Evolutionary conservation across 2,329 filamentous ascomycete genomes (phyloP).

Genomic region (Pleurostoma richardsiae): DNA sequence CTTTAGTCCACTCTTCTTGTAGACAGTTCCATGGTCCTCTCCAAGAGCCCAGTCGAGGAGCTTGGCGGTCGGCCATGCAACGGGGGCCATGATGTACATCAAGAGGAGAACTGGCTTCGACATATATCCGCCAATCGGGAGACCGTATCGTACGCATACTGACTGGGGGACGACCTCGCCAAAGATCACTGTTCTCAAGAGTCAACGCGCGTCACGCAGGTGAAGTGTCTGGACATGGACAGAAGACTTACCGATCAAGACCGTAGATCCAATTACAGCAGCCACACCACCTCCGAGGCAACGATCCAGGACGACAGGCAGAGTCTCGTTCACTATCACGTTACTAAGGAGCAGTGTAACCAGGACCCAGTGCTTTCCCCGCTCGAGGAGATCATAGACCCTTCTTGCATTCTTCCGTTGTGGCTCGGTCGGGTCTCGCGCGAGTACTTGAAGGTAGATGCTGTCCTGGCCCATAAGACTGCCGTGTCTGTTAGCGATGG

Average conservation of each 20-base stretch:
- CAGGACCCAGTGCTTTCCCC: constrained; percentile 96
- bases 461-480: constrained; percentile 74
- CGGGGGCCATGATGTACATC: constrained; percentile 87
- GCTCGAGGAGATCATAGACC: constrained; percentile 74
- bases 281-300: constrained; percentile 93
- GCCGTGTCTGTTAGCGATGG: background rate
- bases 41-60: constrained; percentile 89
- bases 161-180: constrained; percentile 96
- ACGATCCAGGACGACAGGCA: constrained; percentile 90
- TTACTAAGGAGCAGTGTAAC: constrained; percentile 92
- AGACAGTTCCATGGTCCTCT: constrained; percentile 91
- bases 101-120: constrained; percentile 78
- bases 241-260: constrained; percentile 72
- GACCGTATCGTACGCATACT: constrained; percentile 89
- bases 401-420: constrained; percentile 81
- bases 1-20: constrained; percentile 97
- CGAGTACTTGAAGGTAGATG: constrained; percentile 93
- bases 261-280: constrained; percentile 87
- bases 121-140: constrained; percentile 93
- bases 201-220: background rate
- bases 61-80: constrained; percentile 94
- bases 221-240: background rate
- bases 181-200: constrained; percentile 71
- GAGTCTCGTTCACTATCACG: constrained; percentile 95
- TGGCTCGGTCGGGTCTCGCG: constrained; percentile 75